A percentile compares a stretch with the other conserved stretches of the same genome.
These are phyloP conservation scores for Angophora floribunda DNA, from an alignment of 345 rosid genomes.

Conservation along the genomic window DNA sequence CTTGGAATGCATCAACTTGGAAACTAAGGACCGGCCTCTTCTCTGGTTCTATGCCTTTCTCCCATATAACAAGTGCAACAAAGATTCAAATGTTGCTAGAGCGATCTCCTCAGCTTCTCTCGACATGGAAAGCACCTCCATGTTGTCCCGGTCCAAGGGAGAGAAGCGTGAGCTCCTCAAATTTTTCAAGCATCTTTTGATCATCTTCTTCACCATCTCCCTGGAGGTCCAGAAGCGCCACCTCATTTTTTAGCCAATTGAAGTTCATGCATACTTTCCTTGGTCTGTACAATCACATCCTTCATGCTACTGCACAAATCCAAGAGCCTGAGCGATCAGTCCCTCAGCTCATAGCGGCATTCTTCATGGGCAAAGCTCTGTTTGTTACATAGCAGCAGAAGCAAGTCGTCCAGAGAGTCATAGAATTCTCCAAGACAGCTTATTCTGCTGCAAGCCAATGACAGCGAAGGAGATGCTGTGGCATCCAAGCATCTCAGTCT, in stretches of 20 bases:
- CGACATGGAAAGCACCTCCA: neutral
- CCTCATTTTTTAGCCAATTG: slow-evolving; percentile 7
- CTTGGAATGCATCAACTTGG: slow-evolving; percentile 23
- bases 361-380: neutral
- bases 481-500: neutral
- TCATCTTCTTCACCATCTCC: slow-evolving; percentile 24
- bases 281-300: slow-evolving; percentile 9
- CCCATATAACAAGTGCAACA: neutral
- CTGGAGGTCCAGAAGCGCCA: slow-evolving; percentile 29
- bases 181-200: slow-evolving; percentile 18
- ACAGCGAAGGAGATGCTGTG: neutral
- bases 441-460: neutral
- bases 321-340: slow-evolving; percentile 11
- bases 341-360: neutral
- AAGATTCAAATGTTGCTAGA: slow-evolving; percentile 14
- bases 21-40: slow-evolving; percentile 15
- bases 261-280: slow-evolving; percentile 3
- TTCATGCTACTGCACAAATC: slow-evolving; percentile 3
- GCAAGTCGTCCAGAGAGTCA: slow-evolving; percentile 6
- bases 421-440: slow-evolving; percentile 8
- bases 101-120: slow-evolving; percentile 19
- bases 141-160: neutral
- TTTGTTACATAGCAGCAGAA: slow-evolving; percentile 6
- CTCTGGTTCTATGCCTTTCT: neutral
- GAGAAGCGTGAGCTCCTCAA: slow-evolving; percentile 1